Conservation (phyloP, 768 basidiomycete genomes). For the Lentinula boryana region DNA sequence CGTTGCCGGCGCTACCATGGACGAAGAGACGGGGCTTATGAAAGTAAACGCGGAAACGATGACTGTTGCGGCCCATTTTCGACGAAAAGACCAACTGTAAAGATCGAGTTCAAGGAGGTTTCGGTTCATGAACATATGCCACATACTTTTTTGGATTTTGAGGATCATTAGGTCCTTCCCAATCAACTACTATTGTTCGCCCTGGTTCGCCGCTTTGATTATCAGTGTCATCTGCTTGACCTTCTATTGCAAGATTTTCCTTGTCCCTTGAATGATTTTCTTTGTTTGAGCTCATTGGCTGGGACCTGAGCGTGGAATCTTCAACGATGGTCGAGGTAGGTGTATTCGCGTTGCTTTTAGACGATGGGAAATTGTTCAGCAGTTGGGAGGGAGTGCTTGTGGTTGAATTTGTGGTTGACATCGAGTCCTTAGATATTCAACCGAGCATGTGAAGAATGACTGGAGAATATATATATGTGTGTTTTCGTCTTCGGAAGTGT, state of each 20-base stretch:
- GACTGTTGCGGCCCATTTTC: slow-evolving; percentile 62
- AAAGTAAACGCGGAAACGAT: slow-evolving; percentile 66
- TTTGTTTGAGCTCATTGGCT: background rate
- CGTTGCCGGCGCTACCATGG: slow-evolving; percentile 68
- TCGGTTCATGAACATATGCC: background rate
- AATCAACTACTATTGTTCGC: slow-evolving; percentile 37
- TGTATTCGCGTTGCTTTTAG: background rate
- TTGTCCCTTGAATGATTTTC: background rate
- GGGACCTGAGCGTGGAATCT: background rate
- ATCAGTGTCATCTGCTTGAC: background rate
- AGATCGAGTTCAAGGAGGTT: background rate
- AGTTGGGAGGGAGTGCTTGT: background rate
- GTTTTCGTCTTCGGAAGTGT: background rate
- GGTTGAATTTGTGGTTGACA: background rate
- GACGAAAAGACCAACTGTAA: slow-evolving; percentile 46
- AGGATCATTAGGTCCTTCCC: slow-evolving; percentile 59
- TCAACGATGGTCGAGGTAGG: background rate
- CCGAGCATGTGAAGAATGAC: background rate
- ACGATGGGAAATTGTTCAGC: background rate
- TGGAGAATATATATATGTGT: background rate
- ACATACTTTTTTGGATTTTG: slow-evolving; percentile 53
- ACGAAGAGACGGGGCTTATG: slow-evolving; percentile 64
- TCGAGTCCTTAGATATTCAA: too few relatives aligned
- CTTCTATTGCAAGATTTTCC: background rate
- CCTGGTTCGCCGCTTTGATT: background rate